Evolutionary conservation across 2,329 filamentous ascomycete genomes (phyloP).

Genomic region (Aotearoamyces nothofagi): DNA sequence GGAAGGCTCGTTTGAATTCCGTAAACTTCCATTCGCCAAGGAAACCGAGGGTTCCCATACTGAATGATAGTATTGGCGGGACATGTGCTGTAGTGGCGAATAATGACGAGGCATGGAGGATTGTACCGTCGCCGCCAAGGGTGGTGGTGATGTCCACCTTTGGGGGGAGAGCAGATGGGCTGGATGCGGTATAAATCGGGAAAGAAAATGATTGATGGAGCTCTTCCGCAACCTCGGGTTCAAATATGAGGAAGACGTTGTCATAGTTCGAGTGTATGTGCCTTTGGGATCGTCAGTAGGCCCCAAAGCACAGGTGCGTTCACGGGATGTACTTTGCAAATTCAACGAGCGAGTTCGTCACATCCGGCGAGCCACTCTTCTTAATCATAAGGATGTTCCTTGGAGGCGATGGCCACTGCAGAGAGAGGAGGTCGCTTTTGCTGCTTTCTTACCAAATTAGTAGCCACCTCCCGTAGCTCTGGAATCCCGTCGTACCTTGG

Average conservation of each 20-base stretch:
- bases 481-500: conserved; percentile 32
- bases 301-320: no score
- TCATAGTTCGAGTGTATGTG: conserved; percentile 73
- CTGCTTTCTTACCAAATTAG: conserved; percentile 31
- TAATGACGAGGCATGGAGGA: conserved; percentile 70
- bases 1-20: conserved; percentile 83
- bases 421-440: conserved; percentile 43
- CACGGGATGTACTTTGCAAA: conserved; percentile 22
- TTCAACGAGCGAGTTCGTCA: conserved; percentile 21
- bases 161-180: conserved; percentile 38
- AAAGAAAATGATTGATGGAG: conserved; percentile 59
- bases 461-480: conserved; percentile 22
- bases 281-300: conserved; percentile 23
- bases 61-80: conserved; percentile 85
- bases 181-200: conserved; percentile 47
- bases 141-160: conserved; percentile 86
- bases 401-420: conserved; percentile 53
- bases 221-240: conserved; percentile 56
- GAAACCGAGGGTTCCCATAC: conserved; percentile 92
- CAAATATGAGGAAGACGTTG: conserved; percentile 67
- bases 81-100: conserved; percentile 72
- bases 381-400: conserved; percentile 55
- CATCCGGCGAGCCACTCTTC: conserved; percentile 37
- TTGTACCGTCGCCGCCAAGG: conserved; percentile 85
- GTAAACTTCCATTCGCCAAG: conserved; percentile 92